Percentiles rank a stretch among this genome's conserved stretches.
Conservation (phyloP, 2,329 filamentous ascomycete genomes). For the Hypoxylon sp. region DNA sequence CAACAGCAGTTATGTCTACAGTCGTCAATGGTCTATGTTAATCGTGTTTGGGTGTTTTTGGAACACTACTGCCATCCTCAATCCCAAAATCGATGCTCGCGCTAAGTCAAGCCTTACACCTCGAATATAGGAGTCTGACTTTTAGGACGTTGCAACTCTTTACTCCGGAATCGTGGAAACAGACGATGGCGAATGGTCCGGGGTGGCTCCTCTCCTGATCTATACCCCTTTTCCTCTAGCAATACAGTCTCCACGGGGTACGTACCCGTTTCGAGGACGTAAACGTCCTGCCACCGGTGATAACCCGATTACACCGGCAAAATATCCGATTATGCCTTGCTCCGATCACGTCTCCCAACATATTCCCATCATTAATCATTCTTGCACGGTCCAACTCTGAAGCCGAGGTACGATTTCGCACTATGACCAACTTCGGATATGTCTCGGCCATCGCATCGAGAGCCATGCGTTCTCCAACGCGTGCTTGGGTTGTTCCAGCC, state of each 20-base stretch:
- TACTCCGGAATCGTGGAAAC: no score
- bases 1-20: no score
- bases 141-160: no score
- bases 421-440: neutral
- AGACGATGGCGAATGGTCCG: no score
- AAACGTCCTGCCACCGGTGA: slow-evolving; percentile 3
- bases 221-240: neutral
- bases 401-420: neutral
- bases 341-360: neutral
- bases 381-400: neutral
- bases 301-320: slow-evolving; percentile 5
- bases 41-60: no score
- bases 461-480: neutral
- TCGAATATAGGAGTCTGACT: no score
- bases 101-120: no score
- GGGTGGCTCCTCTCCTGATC: no score
- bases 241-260: neutral
- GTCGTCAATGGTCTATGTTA: no score
- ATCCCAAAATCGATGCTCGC: no score
- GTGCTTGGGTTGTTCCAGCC: neutral
- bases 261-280: neutral
- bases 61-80: no score
- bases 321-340: neutral
- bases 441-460: slow-evolving; percentile 1
- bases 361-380: neutral